These are phyloP conservation scores for Entelexis paramagnoliae DNA, from an alignment of 1,139 yeast species.

Conservation along the genomic window DNA sequence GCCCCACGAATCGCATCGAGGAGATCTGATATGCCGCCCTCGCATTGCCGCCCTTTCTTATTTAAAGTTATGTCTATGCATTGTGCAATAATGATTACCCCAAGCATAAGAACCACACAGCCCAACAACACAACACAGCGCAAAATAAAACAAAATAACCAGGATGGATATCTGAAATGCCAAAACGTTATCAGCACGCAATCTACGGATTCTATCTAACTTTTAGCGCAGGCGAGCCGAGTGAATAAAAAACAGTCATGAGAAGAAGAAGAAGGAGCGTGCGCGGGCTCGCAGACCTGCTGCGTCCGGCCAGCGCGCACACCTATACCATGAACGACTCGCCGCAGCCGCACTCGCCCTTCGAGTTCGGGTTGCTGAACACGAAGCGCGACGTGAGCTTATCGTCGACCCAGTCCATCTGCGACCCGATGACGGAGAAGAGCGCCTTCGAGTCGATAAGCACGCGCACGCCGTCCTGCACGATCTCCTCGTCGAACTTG, in stretches of 20 bases:
- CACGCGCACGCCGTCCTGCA: slow-evolving; percentile 85
- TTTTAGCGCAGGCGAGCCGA: background rate
- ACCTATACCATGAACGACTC: slow-evolving; percentile 90
- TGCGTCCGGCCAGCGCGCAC: background rate
- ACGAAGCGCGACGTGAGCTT: slow-evolving; percentile 80
- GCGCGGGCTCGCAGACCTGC: background rate
- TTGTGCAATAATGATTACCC: background rate
- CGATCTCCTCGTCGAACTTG: slow-evolving; percentile 80
- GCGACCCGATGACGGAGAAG: slow-evolving; percentile 89
- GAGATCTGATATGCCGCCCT: too few species aligned
- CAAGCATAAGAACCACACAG: too few species aligned
- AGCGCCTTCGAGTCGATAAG: slow-evolving; percentile 91
- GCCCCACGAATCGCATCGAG: background rate
- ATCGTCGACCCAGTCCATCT: slow-evolving; percentile 98
- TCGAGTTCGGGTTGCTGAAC: slow-evolving; percentile 88
- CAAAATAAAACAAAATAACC: background rate
- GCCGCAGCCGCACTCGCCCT: slow-evolving; percentile 98
- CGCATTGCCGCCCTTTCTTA: too few species aligned
- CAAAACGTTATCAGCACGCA: background rate
- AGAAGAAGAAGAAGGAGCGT: background rate
- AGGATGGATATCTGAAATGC: background rate
- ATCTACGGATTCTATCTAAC: background rate
- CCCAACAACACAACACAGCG: too few species aligned
- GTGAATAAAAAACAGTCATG: background rate
- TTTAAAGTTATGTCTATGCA: background rate